These are phyloP conservation scores for Thelephora terrestris DNA, from an alignment of 1,284 basidiomycete genomes.

Conservation along the genomic window DNA sequence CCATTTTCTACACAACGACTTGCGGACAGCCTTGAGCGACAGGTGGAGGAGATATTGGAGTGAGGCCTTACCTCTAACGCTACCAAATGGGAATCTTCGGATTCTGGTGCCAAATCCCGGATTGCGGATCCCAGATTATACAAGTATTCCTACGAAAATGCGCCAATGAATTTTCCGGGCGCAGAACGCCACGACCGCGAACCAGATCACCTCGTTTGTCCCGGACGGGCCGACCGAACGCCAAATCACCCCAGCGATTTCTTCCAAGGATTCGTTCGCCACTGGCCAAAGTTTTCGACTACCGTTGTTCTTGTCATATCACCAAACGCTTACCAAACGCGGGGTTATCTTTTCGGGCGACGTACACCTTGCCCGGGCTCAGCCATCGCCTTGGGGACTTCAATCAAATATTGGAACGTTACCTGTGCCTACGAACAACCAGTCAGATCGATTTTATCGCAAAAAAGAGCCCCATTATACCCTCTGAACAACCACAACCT, in stretches of 20 bases:
- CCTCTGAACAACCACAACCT: conserved; percentile 37
- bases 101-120: conserved; percentile 59
- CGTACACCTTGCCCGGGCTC: conserved; percentile 48
- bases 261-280: conserved; percentile 66
- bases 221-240: conserved; percentile 74
- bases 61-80: conserved; percentile 51
- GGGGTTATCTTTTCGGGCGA: conserved; percentile 68
- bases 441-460: too few relatives aligned
- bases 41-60: background rate
- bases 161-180: background rate
- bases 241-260: conserved; percentile 62
- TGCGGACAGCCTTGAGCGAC: background rate
- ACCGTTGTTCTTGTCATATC: too few relatives aligned
- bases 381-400: background rate
- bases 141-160: conserved; percentile 56
- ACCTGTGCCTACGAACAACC: too few relatives aligned
- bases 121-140: conserved; percentile 64
- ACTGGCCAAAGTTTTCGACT: conserved; percentile 30
- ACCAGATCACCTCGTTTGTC: conserved; percentile 54
- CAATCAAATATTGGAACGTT: too few relatives aligned
- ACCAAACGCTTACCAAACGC: conserved; percentile 49
- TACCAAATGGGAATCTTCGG: conserved; percentile 67
- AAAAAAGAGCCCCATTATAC: conserved; percentile 23
- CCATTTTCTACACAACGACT: background rate
- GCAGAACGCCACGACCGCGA: background rate